Conservation (phyloP, 192 early-diverging fungal genomes). For the Umbelopsis sp. region DNA sequence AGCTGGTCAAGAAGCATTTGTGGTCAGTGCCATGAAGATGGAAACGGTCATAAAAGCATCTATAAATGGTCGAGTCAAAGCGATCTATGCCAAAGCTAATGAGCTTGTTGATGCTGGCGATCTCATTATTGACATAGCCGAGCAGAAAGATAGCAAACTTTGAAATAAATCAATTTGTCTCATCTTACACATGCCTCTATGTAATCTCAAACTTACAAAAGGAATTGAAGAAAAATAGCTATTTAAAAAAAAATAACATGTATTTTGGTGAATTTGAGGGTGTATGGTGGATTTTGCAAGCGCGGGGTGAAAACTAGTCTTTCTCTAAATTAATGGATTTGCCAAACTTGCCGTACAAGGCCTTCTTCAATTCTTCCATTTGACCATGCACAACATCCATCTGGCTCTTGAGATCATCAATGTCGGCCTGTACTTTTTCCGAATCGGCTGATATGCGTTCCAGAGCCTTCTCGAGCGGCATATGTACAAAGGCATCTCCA, state of each 20-base stretch:
- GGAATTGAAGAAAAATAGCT: background rate
- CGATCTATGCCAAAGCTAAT: conserved; percentile 22
- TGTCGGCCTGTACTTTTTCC: conserved; percentile 54
- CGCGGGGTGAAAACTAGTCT: conserved; percentile 45
- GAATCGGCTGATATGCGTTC: conserved; percentile 70
- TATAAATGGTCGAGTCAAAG: conserved; percentile 16
- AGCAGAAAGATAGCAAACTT: conserved; percentile 27
- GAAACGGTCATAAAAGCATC: conserved; percentile 34
- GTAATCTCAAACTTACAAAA: background rate
- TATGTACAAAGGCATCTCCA: conserved; percentile 85
- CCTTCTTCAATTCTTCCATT: conserved; percentile 87
- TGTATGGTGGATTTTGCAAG: background rate
- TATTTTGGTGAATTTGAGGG: background rate
- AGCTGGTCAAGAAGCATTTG: conserved; percentile 31
- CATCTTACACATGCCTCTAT: background rate
- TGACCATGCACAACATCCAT: conserved; percentile 65
- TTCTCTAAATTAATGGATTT: conserved; percentile 95
- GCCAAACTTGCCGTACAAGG: conserved; percentile 91
- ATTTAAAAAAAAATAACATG: background rate
- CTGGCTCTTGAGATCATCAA: conserved; percentile 64
- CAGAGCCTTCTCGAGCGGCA: conserved; percentile 73
- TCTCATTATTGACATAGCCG: conserved; percentile 28
- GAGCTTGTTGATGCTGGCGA: conserved; percentile 40
- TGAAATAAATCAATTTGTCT: background rate
- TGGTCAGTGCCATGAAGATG: conserved; percentile 43